These are phyloP conservation scores for Lasiosphaeria hispida DNA, from an alignment of 495 filamentous ascomycete genomes.

Conservation along the genomic window DNA sequence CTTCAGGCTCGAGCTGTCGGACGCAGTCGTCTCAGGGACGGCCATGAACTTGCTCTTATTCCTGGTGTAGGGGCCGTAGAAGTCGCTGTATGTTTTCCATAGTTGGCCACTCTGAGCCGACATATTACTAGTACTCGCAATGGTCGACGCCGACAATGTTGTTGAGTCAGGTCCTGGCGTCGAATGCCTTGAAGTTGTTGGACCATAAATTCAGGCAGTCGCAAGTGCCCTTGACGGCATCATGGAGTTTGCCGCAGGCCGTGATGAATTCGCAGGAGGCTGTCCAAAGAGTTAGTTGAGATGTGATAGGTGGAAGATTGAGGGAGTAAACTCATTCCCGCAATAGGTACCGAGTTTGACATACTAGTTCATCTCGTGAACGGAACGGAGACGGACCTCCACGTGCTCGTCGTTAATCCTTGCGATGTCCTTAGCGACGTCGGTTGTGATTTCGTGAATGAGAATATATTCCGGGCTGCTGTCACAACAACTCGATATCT, in stretches of 20 bases:
- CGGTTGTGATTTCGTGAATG: background rate
- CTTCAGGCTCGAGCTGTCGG: background rate
- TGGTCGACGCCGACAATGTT: too few species aligned
- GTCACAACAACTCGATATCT: too few species aligned
- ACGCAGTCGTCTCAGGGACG: constrained; percentile 15
- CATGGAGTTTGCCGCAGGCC: constrained; percentile 12
- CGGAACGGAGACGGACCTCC: constrained; percentile 19
- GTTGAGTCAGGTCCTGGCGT: too few species aligned
- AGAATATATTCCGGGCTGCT: too few species aligned
- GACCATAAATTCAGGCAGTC: constrained; percentile 16
- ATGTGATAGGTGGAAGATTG: background rate
- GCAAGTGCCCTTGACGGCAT: background rate
- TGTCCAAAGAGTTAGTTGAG: background rate
- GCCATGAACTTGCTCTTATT: constrained; percentile 5
- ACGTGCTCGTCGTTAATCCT: constrained; percentile 13
- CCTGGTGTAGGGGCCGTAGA: constrained; percentile 14
- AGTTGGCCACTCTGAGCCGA: too few species aligned
- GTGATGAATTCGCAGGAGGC: constrained; percentile 10
- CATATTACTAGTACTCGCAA: too few species aligned
- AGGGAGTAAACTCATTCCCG: constrained; percentile 4
- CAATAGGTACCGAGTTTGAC: constrained; percentile 9
- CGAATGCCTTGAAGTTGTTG: too few species aligned
- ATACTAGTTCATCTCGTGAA: constrained; percentile 21
- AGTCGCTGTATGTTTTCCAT: too few species aligned
- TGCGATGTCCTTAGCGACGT: constrained; percentile 9